Percentiles rank a stretch among this genome's conserved stretches.
Evolutionary conservation across 2,329 filamentous ascomycete species (phyloP).

Genomic region (Arthrobotrys entomopaga): DNA sequence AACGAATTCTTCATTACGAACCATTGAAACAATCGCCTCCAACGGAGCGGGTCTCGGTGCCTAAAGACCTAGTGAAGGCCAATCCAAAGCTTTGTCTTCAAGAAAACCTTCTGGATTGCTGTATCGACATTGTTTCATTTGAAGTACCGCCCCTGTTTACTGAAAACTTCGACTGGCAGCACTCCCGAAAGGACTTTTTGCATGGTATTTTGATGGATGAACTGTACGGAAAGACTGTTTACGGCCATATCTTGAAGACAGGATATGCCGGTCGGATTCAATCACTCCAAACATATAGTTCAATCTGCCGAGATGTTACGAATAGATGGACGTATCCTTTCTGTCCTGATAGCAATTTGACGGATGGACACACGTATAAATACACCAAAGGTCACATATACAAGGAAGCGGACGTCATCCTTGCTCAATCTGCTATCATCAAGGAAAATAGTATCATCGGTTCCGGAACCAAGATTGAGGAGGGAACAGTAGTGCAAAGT

Average conservation of each 20-base stretch:
- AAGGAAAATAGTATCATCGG: constrained; percentile 79
- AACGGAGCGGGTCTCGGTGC: constrained; percentile 75
- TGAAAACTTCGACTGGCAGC: constrained; percentile 96
- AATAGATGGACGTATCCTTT: constrained; percentile 88
- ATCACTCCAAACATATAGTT: constrained; percentile 88
- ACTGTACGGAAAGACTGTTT: constrained; percentile 95
- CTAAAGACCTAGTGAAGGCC: constrained; percentile 79
- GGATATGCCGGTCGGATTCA: constrained; percentile 87
- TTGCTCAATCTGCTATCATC: constrained; percentile 77
- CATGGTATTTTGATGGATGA: constrained; percentile 96
- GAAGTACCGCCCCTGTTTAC: constrained; percentile 95
- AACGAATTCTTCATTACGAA: constrained; percentile 91
- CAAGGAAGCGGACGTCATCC: constrained; percentile 78
- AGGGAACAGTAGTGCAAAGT: constrained; percentile 75
- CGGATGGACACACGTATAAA: constrained; percentile 80
- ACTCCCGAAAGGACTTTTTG: constrained; percentile 86
- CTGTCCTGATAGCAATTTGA: constrained; percentile 86
- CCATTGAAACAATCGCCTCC: constrained; percentile 79
- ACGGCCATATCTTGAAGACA: constrained; percentile 83
- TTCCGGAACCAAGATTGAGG: constrained; percentile 77
- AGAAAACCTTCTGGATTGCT: constrained; percentile 88
- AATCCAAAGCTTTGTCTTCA: constrained; percentile 82
- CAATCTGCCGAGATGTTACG: constrained; percentile 86
- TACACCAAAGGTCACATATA: constrained; percentile 76
- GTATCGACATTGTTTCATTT: constrained; percentile 96